Evolutionary conservation across 1,284 basidiomycete species (phyloP), one percentile per base, ranked within the genome.

Genomic region (Mycosarcoma maydis): DNA sequence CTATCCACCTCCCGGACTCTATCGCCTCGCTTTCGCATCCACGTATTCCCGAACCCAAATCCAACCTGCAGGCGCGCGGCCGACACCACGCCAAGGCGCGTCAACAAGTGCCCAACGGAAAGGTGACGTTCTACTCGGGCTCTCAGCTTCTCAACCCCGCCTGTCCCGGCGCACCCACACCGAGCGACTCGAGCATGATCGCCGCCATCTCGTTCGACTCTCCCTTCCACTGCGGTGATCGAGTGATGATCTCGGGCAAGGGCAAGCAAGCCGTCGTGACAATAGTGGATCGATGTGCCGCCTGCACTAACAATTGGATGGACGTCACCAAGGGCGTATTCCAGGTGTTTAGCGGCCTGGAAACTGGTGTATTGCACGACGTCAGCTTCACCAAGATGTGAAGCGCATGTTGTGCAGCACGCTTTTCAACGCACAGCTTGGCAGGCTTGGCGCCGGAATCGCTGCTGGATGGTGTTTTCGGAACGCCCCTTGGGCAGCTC

Each of bases 281-380:
- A 1, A 56, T 50, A 3, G 51, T 62, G 11, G 70, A 72, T 33
- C 33, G 36, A 5, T 72, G 70, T 33, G 56, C 54, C 0, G 56
- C 42, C 0, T 72, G 70, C 49, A 52, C 38, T 10, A 11, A 30
- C 2, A 32, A 60, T 13, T 59, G 49, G 58, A 47, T 72, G n/a
- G 70, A 72, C 46, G 59, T 65, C 0, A 72, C 70, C 6, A 68
- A 72, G 50, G 70, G 59, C 14, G 70, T 68, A 6, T 72, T 72
- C 36, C 22, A 19, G 14, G 11, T 32, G 3, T 59, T 72, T 22
- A 32, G 13, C 11, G 7, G 13, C 4, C 36, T 72, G 33, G 42
- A 51, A 9, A 26, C 32, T 1, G 69, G 69, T 19, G 59, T 62
- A 0, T 29, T 72, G 36, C 10, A 56, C 4, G 57, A 37, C 20